Evolutionary conservation across 192 early-diverging fungal species (phyloP), one percentile per base, ranked within the genome.

Genomic region (Coemansia sp.): DNA sequence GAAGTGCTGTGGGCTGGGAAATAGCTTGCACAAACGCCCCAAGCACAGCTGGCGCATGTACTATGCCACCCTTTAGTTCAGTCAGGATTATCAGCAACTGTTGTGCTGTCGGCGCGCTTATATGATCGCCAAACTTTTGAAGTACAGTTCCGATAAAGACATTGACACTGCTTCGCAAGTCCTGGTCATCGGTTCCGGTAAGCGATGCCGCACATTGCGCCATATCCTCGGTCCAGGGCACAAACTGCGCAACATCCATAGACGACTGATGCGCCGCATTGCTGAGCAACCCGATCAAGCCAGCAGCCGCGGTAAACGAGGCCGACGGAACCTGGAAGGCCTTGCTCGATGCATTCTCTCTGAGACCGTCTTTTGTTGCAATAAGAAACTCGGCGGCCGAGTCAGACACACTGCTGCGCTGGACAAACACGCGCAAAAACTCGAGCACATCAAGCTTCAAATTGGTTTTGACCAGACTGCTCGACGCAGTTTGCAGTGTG

Each of bases 391-490:
- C 55, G 23, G 43, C 52, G 10, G 61, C 68, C n/a, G 55, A 49
- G n/a, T 52, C 49, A 8, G 75, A 52, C 27, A 72, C 8, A 1
- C 27, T 37, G 24, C 54, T 61, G 22, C 62, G 61, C 56, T 38
- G 41, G 19, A 58, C 29, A 39, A 72, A 60, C 32, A 11, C 56
- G n/a, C 37, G 64, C 61, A 79, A 10, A 58, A 79, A 70, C 11
- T 74, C 72, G 29, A 79, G 35, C 11, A 57, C 77, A 27, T 79
- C 77, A 37, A 75, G 72, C 58, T 71, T 73, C 25, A 79, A 56
- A 57, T 79, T 74, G 15, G 71, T 61, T 57, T 67, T 70, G 23
- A 74, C 69, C 51, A 74, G 58, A 35, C 65, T 66, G 8, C 63
- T 79, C 17, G 71, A 56, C 5, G 63, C 70, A 19, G 70, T 52